phyloP scores from a whole-genome alignment of 1,284 basidiomycete species.

The Xerocomus minutiporus region DNA sequence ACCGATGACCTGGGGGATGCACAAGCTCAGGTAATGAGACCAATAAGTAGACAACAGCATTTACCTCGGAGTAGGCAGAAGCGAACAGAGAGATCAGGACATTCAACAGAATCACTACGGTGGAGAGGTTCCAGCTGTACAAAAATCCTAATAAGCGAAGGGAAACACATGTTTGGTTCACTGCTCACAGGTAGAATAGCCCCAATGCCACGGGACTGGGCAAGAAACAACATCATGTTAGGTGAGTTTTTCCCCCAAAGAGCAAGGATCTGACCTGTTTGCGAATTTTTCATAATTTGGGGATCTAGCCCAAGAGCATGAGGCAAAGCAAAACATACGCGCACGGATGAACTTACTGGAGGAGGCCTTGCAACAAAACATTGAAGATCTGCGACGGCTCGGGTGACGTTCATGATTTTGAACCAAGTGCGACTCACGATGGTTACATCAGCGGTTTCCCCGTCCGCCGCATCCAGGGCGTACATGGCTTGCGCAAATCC shows the following conservation, averaged over 20 bases:
- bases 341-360: constrained; percentile 53
- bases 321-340: constrained; percentile 1
- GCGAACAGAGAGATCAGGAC: constrained; percentile 94
- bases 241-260: constrained; percentile 11
- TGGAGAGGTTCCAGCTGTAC: constrained; percentile 77
- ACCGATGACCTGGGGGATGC: constrained; percentile 44
- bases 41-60: constrained; percentile 24
- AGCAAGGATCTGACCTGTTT: constrained; percentile 37
- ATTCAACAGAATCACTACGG: constrained; percentile 87
- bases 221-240: constrained; percentile 5
- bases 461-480: constrained; percentile 89
- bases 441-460: constrained; percentile 54
- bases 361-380: constrained; percentile 73
- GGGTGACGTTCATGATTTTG: background rate
- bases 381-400: constrained; percentile 55
- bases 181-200: constrained; percentile 76
- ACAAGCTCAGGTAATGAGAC: background rate
- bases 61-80: constrained; percentile 82
- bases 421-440: constrained; percentile 34
- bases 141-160: constrained; percentile 6
- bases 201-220: constrained; percentile 63
- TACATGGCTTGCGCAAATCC: constrained; percentile 87
- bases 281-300: constrained; percentile 75
- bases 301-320: constrained; percentile 42
- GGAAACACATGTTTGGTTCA: background rate